phyloP scores from a whole-genome alignment of 345 rosid genomes.

The Rubroshorea leprosula region DNA sequence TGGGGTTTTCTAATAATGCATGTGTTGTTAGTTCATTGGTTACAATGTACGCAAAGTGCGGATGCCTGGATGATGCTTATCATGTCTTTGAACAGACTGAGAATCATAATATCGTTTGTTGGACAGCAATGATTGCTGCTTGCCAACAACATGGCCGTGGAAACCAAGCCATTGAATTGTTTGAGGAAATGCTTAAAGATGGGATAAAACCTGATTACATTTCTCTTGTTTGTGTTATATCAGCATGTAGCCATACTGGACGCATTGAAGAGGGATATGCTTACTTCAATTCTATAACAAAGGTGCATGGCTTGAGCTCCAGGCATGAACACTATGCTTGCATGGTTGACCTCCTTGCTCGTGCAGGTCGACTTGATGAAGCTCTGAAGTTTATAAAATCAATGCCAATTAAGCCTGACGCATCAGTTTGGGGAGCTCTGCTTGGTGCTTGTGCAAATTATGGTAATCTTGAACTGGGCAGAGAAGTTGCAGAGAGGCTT shows the following conservation, averaged over 20 bases:
- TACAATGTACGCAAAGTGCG: conserved; percentile 45
- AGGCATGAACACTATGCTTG: conserved; percentile 41
- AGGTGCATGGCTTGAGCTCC: conserved; percentile 29
- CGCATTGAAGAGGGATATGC: conserved; percentile 29
- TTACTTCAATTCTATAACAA: conserved; percentile 37
- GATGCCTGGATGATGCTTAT: conserved; percentile 26
- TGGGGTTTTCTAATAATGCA: conserved; percentile 23
- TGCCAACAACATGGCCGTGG: conserved; percentile 42
- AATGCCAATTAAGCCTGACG: conserved; percentile 30
- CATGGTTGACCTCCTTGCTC: conserved; percentile 46
- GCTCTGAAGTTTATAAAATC: conserved; percentile 32
- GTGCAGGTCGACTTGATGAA: conserved; percentile 33
- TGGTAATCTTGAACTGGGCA: conserved; percentile 33
- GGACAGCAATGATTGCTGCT: conserved; percentile 41
- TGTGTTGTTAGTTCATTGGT: conserved; percentile 32
- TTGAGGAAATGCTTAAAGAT: conserved; percentile 31
- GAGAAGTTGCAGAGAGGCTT: conserved; percentile 34
- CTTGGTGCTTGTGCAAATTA: conserved; percentile 35
- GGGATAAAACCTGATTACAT: conserved; percentile 34
- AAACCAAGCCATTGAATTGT: conserved; percentile 26
- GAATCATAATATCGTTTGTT: conserved; percentile 31
- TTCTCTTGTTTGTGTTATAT: conserved; percentile 33
- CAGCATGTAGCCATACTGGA: conserved; percentile 39
- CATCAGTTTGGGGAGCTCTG: conserved; percentile 39
- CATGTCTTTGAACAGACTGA: conserved; percentile 27